Evolutionary conservation across 768 basidiomycete genomes (phyloP), one percentile per base, ranked within the genome.

Genomic region (Phylloporus scabripes): DNA sequence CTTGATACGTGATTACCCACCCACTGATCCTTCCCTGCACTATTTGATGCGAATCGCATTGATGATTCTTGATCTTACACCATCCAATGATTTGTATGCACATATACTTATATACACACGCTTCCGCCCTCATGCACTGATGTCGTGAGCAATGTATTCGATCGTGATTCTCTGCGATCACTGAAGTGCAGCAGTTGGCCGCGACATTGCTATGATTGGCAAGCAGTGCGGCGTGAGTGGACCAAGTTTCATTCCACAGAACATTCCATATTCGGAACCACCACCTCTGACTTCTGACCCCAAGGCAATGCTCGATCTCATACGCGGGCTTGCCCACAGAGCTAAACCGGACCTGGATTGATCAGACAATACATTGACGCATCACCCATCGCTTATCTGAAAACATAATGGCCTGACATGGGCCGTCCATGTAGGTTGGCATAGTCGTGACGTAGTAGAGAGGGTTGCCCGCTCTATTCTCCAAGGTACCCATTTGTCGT

Each of bases 1-100:
- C 64, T 42, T 62, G 55, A 59, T 63, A 56, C 53, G 55, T 50
- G 53, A 66, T 66, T 63, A 65, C 65, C 65, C 61, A 49, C 44
- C 45, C 50, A 50, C 41, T 53, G 37, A 50, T 43, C 31, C 47
- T n/a, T 41, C 23, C 17, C 18, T 45, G 50, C 59, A 56, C 42
- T 44, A 38, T 49, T 39, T 42, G 23, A 40, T 41, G 51, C 24
- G 39, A 41, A 41, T 41, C 36, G 11, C 20, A 46, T 32, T 38
- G 49, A 49, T 40, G 23, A 36, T 51, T 43, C 49, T 54, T 45
- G 50, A 51, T 49, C 48, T 57, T 54, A 58, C 56, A 55, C 54
- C 62, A 52, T 67, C 33, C 60, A 49, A 62, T 50, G 57, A 60
- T 55, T 52, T 65, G 51, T 69, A 60, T 60, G 54, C 65, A 56